phyloP scores from a whole-genome alignment of 495 filamentous ascomycete species.

The Margaritispora aquatica region DNA sequence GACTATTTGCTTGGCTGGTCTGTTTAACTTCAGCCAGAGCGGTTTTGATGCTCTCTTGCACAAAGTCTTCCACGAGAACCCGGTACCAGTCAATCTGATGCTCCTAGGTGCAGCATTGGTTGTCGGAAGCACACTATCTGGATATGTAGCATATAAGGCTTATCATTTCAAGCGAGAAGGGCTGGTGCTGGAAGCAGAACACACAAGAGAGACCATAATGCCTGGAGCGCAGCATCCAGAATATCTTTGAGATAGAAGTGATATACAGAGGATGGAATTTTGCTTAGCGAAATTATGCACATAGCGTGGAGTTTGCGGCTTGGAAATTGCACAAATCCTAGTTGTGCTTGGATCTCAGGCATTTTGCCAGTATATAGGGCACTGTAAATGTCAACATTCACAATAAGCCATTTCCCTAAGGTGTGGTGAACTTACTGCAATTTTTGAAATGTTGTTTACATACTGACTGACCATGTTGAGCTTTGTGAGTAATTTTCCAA shows the following conservation, averaged over 20 bases:
- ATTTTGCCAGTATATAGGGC: not conserved
- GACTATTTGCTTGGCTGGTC: conserved; percentile 80
- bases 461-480: no score
- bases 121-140: conserved; percentile 53
- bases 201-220: conserved; percentile 27
- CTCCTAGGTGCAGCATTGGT: conserved; percentile 54
- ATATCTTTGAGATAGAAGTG: not conserved
- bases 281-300: conserved; percentile 3
- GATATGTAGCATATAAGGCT: conserved; percentile 44
- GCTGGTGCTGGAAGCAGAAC: conserved; percentile 33
- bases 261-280: not conserved
- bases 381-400: not conserved
- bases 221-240: conserved; percentile 16
- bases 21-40: conserved; percentile 83
- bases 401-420: not conserved
- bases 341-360: not conserved
- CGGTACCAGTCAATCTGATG: conserved; percentile 70
- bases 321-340: not conserved
- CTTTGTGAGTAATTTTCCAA: no score
- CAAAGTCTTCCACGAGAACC: conserved; percentile 60
- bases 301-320: conserved; percentile 52
- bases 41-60: conserved; percentile 79
- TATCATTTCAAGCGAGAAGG: conserved; percentile 26
- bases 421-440: no score
- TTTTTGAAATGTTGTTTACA: no score